Conservation (phyloP, 139 green algal species). For the Haematococcus lacustris region DNA sequence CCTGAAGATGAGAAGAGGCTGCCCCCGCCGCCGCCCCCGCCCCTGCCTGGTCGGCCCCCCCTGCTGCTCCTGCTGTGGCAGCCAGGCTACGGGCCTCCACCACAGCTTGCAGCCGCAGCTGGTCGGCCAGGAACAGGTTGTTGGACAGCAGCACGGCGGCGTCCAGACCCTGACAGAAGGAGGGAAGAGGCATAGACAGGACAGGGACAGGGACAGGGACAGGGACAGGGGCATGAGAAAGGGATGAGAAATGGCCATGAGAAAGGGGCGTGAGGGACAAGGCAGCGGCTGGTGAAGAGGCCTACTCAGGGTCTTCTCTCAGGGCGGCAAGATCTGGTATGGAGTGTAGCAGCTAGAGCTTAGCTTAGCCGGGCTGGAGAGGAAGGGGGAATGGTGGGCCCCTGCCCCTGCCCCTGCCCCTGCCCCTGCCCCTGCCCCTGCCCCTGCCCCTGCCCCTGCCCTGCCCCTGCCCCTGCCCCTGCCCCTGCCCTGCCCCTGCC, state of each 20-base stretch:
- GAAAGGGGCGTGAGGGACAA: background rate
- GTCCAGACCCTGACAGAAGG: constrained; percentile 47
- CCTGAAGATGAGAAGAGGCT: background rate
- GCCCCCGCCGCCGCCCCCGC: background rate
- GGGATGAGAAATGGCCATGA: background rate
- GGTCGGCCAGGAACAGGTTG: constrained; percentile 33
- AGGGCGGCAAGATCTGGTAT: background rate
- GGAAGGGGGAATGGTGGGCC: no score
- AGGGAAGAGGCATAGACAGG: no score
- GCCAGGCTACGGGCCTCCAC: constrained; percentile 11
- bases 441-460: no score
- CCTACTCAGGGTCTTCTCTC: background rate
- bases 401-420: no score
- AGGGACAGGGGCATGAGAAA: background rate
- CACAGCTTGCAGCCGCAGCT: constrained; percentile 20
- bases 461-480: no score
- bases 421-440: no score
- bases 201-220: no score
- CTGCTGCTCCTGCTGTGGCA: constrained; percentile 2
- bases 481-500: no score
- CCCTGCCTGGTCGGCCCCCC: background rate
- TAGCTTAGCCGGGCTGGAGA: no score
- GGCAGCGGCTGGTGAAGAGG: background rate
- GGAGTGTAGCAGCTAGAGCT: background rate
- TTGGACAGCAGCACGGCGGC: constrained; percentile 41